Evolutionary conservation across 75 land plant species (phyloP).

Genomic region (Pinus albicaulis): DNA sequence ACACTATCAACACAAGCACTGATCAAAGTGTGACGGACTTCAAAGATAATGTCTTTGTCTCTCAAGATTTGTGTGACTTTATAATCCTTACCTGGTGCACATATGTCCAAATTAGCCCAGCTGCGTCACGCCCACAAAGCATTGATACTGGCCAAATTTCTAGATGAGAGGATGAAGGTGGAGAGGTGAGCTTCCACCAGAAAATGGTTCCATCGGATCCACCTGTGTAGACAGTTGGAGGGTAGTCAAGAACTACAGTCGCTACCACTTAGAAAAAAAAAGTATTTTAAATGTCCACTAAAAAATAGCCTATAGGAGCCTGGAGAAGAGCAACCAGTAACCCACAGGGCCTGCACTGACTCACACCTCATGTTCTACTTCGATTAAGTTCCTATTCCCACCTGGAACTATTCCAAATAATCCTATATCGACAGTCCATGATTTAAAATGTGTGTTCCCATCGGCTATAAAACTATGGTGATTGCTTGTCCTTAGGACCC

Average conservation of each 20-base stretch:
- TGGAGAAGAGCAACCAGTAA: conserved; percentile 32
- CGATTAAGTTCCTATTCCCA: not conserved
- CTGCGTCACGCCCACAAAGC: conserved; percentile 77
- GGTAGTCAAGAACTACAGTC: conserved; percentile 27
- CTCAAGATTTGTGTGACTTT: conserved; percentile 1
- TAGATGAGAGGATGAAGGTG: not conserved
- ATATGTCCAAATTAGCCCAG: conserved; percentile 44
- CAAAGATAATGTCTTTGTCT: conserved; percentile 9
- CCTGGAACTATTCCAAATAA: not conserved
- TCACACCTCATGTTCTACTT: conserved; percentile 56
- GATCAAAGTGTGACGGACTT: conserved; percentile 29
- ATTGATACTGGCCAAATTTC: conserved; percentile 48
- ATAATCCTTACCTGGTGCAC: conserved; percentile 28
- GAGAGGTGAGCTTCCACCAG: conserved; percentile 55
- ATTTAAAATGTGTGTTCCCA: no score
- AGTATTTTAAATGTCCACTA: no score
- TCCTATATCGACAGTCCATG: not conserved
- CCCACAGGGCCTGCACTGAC: conserved; percentile 73
- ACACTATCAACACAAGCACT: conserved; percentile 78
- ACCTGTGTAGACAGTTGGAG: conserved; percentile 76
- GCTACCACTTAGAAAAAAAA: conserved; percentile 47
- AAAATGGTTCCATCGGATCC: conserved; percentile 76
- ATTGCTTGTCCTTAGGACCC: no score
- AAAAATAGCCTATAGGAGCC: no score
- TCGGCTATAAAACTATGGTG: no score